Base-by-base conservation (phyloP, 1,139 yeast species). In the Saccharomycopsis phalli region DNA sequence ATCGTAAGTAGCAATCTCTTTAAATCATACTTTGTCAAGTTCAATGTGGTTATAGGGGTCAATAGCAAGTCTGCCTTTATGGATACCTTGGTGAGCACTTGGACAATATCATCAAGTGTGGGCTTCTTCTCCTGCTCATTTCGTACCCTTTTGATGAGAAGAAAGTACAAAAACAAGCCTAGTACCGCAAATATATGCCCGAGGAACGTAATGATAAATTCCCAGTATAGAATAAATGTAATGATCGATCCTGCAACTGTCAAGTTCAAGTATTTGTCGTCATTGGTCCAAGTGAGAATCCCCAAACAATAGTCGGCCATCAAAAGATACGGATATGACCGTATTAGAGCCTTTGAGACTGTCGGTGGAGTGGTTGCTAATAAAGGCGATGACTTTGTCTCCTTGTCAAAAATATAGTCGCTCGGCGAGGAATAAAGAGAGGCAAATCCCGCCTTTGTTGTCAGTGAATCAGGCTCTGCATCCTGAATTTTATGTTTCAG, bases 221-320 rank as follows among this genome's bases (percentile, higher is more conserved):
- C 93, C 55, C 82, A 81, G 59, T 88, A 84, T 23, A 82, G 61
- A 22, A 84, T 84, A 8, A 71, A 55, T 7, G 81, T 63, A 1
- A 76, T 63, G 59, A 74, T 80, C 13, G 68, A 51, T 18, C 76
- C 64, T 23, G 82, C 73, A 33, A 81, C 54, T 26, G 84, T 66
- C 21, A 83, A 63, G 51, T 87, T 78, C 46, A 80, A 63, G 86
- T 93, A 86, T 36, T 72, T 68, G 58, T 86, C 94, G 33, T 81
- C 88, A 47, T 80, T 79, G 2, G 96, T 84, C 98, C 98, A 91
- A 0, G 97, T 88, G 23, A 83, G 60, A 25, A 88, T 68, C 28
- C 87, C 75, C 41, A 87, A 64, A 5, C 73, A 48, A 51, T 78
- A 76, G 57, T 87, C 86, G 8, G 77, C 74, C 4, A 83, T 71